phyloP scores from a whole-genome alignment of 2,329 filamentous ascomycete genomes.

The Ceratocystis diversiconidia region DNA sequence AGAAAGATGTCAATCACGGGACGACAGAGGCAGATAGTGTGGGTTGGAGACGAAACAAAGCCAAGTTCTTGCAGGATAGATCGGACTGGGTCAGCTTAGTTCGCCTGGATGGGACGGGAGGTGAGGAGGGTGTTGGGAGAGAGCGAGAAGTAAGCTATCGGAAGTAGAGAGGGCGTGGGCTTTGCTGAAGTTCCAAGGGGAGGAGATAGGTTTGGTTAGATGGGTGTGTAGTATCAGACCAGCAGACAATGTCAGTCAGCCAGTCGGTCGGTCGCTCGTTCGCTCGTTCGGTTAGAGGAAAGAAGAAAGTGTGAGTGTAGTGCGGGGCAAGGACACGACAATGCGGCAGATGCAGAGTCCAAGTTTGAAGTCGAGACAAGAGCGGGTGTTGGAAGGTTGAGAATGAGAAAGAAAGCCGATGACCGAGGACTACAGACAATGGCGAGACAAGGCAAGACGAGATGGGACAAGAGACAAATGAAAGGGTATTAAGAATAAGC shows the following conservation, averaged over 20 bases:
- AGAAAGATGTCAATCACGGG: not conserved
- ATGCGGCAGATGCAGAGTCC: not conserved
- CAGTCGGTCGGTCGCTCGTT: too few species aligned
- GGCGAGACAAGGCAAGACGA: too few species aligned
- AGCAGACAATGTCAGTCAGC: too few species aligned
- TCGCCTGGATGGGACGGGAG: not conserved
- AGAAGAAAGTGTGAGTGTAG: not conserved
- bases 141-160: too few species aligned
- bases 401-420: not conserved
- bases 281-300: not conserved
- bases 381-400: too few species aligned
- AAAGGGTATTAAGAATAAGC: not conserved
- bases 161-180: too few species aligned
- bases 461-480: not conserved
- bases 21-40: constrained; percentile 19
- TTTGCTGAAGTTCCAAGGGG: too few species aligned
- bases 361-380: not conserved
- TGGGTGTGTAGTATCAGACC: too few species aligned
- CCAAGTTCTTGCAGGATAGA: constrained; percentile 5
- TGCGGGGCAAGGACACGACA: not conserved
- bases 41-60: constrained; percentile 18
- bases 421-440: not conserved
- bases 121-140: not conserved
- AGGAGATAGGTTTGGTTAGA: too few species aligned
- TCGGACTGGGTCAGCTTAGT: not conserved